Base-by-base conservation (phyloP, 108 stramenopile genomes). In the Pseudonitzschia pungens region DNA sequence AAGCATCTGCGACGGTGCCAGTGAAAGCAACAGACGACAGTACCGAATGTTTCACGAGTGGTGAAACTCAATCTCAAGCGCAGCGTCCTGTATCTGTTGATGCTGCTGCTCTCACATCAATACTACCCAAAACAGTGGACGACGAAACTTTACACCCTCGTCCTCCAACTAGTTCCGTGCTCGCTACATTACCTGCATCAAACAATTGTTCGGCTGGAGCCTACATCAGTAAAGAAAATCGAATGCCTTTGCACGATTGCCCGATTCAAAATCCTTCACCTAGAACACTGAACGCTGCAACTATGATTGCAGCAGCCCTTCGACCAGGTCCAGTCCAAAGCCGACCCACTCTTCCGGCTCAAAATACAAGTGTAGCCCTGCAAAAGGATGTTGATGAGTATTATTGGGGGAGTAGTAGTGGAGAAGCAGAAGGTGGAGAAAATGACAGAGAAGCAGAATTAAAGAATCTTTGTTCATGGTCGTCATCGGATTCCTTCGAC, bases 241-340 rank as follows among this genome's bases (percentile, higher is more conserved):
- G 69, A n/a, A 68, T 56, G 16, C 60, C 42, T 22, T 45, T 24
- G 65, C 43, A 42, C 0, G 32, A 65, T 4, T 20, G 20, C 44
- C 24, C 40, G 43, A 41, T 31, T 14, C 40, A 20, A 16, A 65
- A 14, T 42, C 31, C 73, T 14, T 74, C 73, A 12, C 65, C 73
- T 14, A 74, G 51, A 41, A 65, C 73, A 6, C 32, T 56, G 28
- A 74, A 50, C 41, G 73, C 56, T 16, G 56, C 73, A 14, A 74
- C 52, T 6, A 36, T 33, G 74, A 68, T 68, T 31, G 68, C 68
- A 6, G 48, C 74, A 44, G 74, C 74, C 10, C 65, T 74, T 33
- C 50, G 73, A 40, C 73, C 73, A 55, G 28, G 64, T 31, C 42
- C 60, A 24, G 56, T 57, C 24, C 29, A 43, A 0, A 41, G 21